phyloP scores from a whole-genome alignment of 352 stramenopile species.

The Blastocystis sp. region DNA sequence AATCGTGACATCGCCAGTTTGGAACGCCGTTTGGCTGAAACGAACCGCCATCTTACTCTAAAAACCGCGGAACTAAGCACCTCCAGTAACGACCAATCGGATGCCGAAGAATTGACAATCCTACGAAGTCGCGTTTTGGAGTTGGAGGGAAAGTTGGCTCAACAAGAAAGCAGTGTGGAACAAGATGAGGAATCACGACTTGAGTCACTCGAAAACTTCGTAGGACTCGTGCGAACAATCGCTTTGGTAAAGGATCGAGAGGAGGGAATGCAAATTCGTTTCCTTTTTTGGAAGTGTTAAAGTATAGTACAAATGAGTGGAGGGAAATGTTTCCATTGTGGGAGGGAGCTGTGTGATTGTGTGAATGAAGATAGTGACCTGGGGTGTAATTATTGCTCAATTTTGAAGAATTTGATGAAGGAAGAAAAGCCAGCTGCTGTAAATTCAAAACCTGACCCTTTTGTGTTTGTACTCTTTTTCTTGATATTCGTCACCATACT shows the following conservation, averaged over 20 bases:
- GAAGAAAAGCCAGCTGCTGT: background rate
- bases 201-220: background rate
- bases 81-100: background rate
- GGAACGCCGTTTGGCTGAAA: background rate
- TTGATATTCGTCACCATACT: background rate
- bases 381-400: slow-evolving; percentile 31
- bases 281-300: background rate
- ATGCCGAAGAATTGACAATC: background rate
- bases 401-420: slow-evolving; percentile 24
- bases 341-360: background rate
- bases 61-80: background rate
- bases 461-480: background rate
- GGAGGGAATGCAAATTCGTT: background rate
- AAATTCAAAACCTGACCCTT: background rate
- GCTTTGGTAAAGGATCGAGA: background rate
- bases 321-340: slow-evolving; percentile 26
- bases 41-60: background rate
- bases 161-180: background rate
- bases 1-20: slow-evolving; percentile 26
- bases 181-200: slow-evolving; percentile 11
- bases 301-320: background rate
- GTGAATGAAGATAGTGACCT: background rate
- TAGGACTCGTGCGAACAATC: background rate
- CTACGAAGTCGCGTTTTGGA: background rate
- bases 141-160: background rate